Base-by-base conservation (phyloP, 169 alveolate genomes). In the Eimeria falciformis region DNA sequence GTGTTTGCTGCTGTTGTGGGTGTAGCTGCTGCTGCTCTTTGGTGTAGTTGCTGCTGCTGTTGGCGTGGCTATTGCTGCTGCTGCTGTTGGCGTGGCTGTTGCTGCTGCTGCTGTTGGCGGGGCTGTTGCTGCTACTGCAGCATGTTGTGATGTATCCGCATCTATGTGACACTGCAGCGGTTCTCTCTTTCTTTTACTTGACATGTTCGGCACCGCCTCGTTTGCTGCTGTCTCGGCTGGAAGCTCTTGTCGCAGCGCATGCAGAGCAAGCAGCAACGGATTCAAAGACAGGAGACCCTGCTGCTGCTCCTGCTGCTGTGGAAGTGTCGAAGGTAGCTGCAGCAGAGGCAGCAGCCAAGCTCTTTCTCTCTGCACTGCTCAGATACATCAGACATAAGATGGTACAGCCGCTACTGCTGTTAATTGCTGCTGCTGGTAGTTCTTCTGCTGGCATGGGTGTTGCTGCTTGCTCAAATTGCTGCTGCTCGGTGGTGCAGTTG, bases 281-380 rank as follows among this genome's bases (percentile, higher is more conserved):
- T 3, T 37, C 47, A 9, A 53, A 37, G 18, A 37, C 79, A 21
- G 29, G 25, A 68, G 45, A 75, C 58, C 46, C 17, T 37, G 43
- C 46, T 21, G 66, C 11, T 18, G 85, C 40, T 21, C 0, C 58
- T 21, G 27, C 66, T 75, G 62, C 66, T 5, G 66, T 0, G 66
- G 62, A 29, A 3, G 3, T 75, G 11, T n/a, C 85, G 17, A 75
- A 75, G 21, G 85, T 65, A n/a, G 58, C 85, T 46, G 65, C 62
- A 9, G 85, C 85, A n/a, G 85, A 75, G 21, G 85, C 85, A 40
- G 85, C 85, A 14, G 85, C 85, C 5, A 75, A 75, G 46, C 85
- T 75, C 85, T 75, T 75, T 40, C 29, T 75, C 66, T 27, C 85
- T 18, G 55, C 85, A 7, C 45, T 75, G n/a, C 62, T 75, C 33